Evolutionary conservation across 345 rosid species (phyloP).

Genomic region (Heritiera littoralis): DNA sequence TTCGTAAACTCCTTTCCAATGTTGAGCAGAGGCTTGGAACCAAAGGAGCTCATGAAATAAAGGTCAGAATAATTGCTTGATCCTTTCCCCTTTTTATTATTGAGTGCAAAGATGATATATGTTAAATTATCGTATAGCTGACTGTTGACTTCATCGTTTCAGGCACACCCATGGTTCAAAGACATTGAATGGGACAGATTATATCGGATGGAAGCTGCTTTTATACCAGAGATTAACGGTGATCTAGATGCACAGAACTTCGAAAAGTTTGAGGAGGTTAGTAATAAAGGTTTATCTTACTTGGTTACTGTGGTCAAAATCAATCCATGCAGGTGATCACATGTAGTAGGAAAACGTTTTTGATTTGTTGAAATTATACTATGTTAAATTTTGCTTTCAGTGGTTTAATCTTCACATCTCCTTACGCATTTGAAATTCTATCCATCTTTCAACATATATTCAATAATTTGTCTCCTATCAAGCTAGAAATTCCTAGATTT

Average conservation of each 20-base stretch:
- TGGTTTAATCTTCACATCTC: neutral
- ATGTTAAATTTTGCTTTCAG: neutral
- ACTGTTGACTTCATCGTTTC: constrained; percentile 15
- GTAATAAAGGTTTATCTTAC: constrained; percentile 1
- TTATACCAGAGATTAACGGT: constrained; percentile 61
- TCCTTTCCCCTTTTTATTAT: neutral
- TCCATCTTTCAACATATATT: neutral
- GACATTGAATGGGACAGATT: constrained; percentile 62
- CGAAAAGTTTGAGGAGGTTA: constrained; percentile 73
- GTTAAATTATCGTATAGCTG: neutral
- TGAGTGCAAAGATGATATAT: neutral
- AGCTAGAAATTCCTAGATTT: neutral
- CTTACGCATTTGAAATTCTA: neutral
- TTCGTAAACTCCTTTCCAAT: constrained; percentile 60
- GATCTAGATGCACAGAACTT: constrained; percentile 69
- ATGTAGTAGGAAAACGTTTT: neutral
- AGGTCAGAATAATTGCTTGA: constrained; percentile 40
- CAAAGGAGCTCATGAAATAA: constrained; percentile 64
- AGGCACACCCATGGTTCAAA: constrained; percentile 67
- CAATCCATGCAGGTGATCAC: constrained; percentile 5
- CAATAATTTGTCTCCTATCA: neutral
- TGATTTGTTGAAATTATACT: neutral
- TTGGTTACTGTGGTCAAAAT: neutral
- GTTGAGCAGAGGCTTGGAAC: constrained; percentile 72
- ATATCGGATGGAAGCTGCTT: constrained; percentile 62